Base-by-base conservation (phyloP, 768 basidiomycete genomes). In the Rhodotorula paludigena region DNA sequence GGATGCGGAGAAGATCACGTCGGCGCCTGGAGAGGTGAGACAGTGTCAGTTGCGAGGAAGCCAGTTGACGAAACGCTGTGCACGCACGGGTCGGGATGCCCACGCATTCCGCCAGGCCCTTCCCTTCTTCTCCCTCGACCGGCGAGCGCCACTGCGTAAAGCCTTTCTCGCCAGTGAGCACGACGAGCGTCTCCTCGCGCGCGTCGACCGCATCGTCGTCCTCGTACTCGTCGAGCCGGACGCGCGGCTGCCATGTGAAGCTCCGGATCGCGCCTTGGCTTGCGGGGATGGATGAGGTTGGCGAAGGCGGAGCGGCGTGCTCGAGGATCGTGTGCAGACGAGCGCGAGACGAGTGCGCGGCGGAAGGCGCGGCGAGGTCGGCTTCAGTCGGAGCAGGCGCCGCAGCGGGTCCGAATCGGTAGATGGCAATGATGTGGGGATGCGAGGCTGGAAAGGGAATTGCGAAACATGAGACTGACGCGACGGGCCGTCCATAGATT, bases 341-440 rank as follows among this genome's bases (percentile, higher is more conserved):
- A 38, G 45, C 45, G 8, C 28, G 36, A 16, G 38, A 41, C 15
- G 44, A 14, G 4, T 23, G 28, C 2, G 44, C 38, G 28, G 63
- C n/a, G n/a, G n/a, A n/a, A n/a, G 41, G 12, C 41, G 41, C 20
- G 12, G 41, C 12, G 41, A 11, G 20, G 41, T 20, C 41, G 20
- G 41, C 41, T 42, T 11, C 41, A 42, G 41, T 42, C 41, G 41
- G 8, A 14, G 18, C 32, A 8, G 6, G 6, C 23, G 14, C 15
- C 8, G 16, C 10, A 14, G 60, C 11, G 48, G 25, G 23, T 20
- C 62, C 45, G 69, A 70, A 59, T 18, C 28, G 3, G 36, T 57
- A 66, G 51, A 70, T 30, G 33, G 30, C 48, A n/a, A 70, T 49
- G 25, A 52, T 20, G n/a, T 11, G 48, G 15, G 69, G 64, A 41